Evolutionary conservation across 2,329 filamentous ascomycete genomes (phyloP).

Genomic region (Aspergillus sp.): DNA sequence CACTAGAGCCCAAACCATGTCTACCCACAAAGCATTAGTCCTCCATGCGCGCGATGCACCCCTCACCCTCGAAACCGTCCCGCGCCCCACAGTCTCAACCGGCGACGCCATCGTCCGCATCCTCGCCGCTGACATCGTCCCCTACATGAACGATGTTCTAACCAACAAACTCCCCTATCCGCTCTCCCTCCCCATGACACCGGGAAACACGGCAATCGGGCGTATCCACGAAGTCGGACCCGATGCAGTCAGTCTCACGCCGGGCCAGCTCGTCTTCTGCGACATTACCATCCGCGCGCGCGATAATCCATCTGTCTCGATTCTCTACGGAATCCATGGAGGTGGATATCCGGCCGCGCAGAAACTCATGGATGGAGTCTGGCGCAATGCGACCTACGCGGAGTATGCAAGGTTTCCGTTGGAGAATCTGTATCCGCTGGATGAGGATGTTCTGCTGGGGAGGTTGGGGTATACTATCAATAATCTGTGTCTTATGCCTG

Average conservation of each 20-base stretch:
- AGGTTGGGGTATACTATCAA: background rate
- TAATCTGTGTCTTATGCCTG: background rate
- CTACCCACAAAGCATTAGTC: constrained; percentile 2
- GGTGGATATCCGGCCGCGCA: background rate
- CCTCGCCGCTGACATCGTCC: background rate
- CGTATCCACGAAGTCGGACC: background rate
- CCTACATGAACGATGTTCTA: constrained; percentile 4
- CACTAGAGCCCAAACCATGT: background rate
- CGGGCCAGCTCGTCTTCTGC: constrained; percentile 7
- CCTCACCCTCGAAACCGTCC: background rate
- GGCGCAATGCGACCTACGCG: constrained; percentile 12
- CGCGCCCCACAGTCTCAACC: background rate
- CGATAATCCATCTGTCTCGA: background rate
- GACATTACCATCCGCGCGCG: constrained; percentile 8
- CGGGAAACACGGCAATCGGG: constrained; percentile 3
- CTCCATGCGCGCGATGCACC: constrained; percentile 5
- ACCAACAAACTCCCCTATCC: background rate
- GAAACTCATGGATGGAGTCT: constrained; percentile 9
- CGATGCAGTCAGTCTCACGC: background rate
- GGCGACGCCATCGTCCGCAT: constrained; percentile 8
- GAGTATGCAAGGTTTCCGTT: constrained; percentile 4
- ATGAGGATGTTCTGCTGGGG: background rate
- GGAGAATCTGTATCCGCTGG: constrained; percentile 9
- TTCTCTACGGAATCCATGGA: constrained; percentile 2
- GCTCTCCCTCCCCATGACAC: constrained; percentile 2